Base-by-base conservation (phyloP, 1,139 yeast genomes). In the Candida sanyaensis region DNA sequence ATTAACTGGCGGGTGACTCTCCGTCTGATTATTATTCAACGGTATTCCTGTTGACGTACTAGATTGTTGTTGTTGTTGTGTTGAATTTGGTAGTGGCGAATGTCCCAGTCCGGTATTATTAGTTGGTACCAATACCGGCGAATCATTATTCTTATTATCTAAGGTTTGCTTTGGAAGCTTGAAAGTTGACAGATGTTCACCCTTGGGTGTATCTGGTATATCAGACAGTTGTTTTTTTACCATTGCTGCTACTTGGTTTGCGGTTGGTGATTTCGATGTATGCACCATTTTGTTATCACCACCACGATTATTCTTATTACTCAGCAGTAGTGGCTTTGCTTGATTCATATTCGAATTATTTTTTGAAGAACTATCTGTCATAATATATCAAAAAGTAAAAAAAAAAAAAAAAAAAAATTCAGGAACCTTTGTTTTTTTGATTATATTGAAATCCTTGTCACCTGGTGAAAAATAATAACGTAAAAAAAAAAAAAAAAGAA, bases 331-430 rank as follows among this genome's bases (percentile, higher is more conserved):
- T 24, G 8, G 39, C 21, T 36, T 36, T 23, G 30, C 4, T 23
- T 24, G 39, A 24, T 29, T n/a, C n/a, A 13, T 6, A 7, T 36
- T 36, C 6, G 21, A 10, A 23, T 24, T 34, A 8, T 11, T 36
- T n/a, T 36, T 36, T 11, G 39, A 36, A 5, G 39, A n/a, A 24
- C n/a, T 36, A 23, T 36, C 39, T n/a, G 39, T n/a, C 30, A 36
- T 32, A 8, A n/a, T 36, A 5, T 26, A 26, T 8, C 28, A 26
- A 26, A 6, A 24, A 24, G 7, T 24, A 24, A 24, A 24, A 24
- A 5, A 24, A 5, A 24, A 24, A 24, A 5, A 24, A 6, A 26
- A 26, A 26, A 26, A 26, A 26, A 6, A 6, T 24, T 24, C 28
- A 6, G 5, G 28, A 4, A 8, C 6, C 28, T 26, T 26, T 26